These are phyloP conservation scores for Aspergillus affinis DNA, from an alignment of 495 filamentous ascomycete genomes.

Conservation along the genomic window DNA sequence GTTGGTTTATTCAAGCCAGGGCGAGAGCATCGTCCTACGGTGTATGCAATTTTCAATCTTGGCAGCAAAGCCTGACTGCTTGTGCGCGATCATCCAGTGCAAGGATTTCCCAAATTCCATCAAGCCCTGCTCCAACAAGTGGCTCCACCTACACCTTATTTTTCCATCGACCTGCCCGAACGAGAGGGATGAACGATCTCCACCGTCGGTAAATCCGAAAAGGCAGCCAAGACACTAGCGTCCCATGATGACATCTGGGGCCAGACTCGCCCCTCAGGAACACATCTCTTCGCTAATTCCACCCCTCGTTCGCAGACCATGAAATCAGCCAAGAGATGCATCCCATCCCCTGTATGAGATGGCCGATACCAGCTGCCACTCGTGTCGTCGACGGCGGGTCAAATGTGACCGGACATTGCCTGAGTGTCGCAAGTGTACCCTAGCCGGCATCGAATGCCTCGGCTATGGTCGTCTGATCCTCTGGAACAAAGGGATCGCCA, in stretches of 20 bases:
- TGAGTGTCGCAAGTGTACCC: conserved; percentile 1
- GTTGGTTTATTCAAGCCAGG: no score
- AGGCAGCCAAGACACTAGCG: conserved; percentile 6
- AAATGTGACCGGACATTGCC: conserved; percentile 7
- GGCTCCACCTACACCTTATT: no score
- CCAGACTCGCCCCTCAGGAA: not conserved
- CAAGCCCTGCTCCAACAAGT: no score
- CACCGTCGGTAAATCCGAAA: not conserved
- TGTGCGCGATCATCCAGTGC: no score
- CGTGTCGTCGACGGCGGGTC: conserved; percentile 8
- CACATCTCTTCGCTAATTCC: not conserved
- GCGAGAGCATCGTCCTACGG: no score
- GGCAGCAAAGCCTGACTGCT: no score
- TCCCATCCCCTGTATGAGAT: not conserved
- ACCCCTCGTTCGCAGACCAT: not conserved
- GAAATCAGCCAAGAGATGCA: not conserved
- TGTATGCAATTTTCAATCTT: no score
- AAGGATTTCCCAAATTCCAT: no score
- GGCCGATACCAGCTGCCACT: conserved; percentile 8
- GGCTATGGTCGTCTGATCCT: conserved; percentile 7
- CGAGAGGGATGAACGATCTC: not conserved
- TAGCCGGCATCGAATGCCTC: conserved; percentile 6
- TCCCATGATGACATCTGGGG: not conserved
- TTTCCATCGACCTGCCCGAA: no score
- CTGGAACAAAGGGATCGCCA: conserved; percentile 7